A percentile compares a stretch with the other conserved stretches of the same genome.
These are phyloP conservation scores for Pilasporangium apinafurcum DNA, from an alignment of 352 stramenopile species.

Conservation along the genomic window DNA sequence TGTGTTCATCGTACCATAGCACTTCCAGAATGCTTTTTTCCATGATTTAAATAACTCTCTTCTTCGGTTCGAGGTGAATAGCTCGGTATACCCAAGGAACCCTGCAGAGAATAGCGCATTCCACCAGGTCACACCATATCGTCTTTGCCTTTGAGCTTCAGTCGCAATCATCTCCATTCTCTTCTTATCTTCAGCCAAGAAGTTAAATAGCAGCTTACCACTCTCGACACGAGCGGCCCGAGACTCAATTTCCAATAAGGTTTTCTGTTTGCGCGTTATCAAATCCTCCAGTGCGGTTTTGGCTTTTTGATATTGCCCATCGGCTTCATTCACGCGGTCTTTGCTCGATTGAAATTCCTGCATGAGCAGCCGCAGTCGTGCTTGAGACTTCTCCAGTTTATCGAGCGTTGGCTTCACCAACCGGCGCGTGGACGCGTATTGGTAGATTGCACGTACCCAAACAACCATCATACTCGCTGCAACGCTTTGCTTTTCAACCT, in stretches of 20 bases:
- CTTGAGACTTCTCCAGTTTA: slow-evolving; percentile 53
- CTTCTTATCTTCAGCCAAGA: slow-evolving; percentile 24
- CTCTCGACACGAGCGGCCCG: slow-evolving; percentile 16
- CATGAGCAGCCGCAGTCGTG: slow-evolving; percentile 42
- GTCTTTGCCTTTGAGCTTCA: slow-evolving; percentile 10
- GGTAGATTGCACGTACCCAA: slow-evolving; percentile 64
- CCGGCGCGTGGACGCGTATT: slow-evolving; percentile 40
- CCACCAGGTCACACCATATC: slow-evolving; percentile 28
- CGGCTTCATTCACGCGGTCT: slow-evolving; percentile 41
- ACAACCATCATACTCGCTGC: slow-evolving; percentile 72
- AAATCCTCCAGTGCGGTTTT: slow-evolving; percentile 17
- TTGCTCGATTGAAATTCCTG: slow-evolving; percentile 64
- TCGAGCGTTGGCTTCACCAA: slow-evolving; percentile 63
- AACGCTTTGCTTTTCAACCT: slow-evolving; percentile 73
- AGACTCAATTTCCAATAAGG: slow-evolving; percentile 27
- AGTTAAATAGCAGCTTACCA: slow-evolving; percentile 23
- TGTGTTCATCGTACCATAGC: not conserved
- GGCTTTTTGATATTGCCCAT: slow-evolving; percentile 17
- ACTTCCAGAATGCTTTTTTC: slow-evolving; percentile 4
- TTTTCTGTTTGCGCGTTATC: slow-evolving; percentile 17
- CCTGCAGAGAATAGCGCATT: slow-evolving; percentile 48
- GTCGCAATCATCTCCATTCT: slow-evolving; percentile 9
- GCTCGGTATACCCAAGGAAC: slow-evolving; percentile 22
- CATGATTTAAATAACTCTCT: slow-evolving; percentile 13
- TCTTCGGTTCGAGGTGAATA: slow-evolving; percentile 9